Evolutionary conservation across 192 early-diverging fungal genomes (phyloP).

Genomic region (Phycomyces nitens): DNA sequence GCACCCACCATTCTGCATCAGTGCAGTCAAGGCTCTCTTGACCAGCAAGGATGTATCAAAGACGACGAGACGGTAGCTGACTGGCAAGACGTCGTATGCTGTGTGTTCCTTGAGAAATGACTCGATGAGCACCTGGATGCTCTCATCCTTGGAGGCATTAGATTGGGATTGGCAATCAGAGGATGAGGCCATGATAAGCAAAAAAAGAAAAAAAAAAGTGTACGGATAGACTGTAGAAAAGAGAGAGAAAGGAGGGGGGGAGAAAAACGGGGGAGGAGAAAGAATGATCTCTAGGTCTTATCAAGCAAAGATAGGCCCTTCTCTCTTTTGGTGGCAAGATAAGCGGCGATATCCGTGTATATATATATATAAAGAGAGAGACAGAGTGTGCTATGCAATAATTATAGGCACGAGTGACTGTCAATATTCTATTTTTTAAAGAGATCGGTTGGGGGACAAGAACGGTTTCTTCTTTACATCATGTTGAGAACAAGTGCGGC

Average conservation of each 20-base stretch:
- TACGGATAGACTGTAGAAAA: constrained; percentile 1
- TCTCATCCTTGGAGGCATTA: neutral
- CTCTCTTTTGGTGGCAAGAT: constrained; percentile 5
- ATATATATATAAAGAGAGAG: too few species aligned
- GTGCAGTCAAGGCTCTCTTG: constrained; percentile 83
- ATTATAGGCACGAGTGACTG: too few species aligned
- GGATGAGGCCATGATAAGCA: neutral
- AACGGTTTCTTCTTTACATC: too few species aligned
- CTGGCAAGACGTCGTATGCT: constrained; percentile 87
- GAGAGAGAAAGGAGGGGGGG: neutral
- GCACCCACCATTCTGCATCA: constrained; percentile 83
- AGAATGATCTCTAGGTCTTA: neutral
- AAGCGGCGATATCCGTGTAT: neutral
- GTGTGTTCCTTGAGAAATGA: constrained; percentile 74
- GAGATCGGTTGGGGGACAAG: too few species aligned
- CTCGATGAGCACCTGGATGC: constrained; percentile 20
- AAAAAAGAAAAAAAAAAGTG: neutral
- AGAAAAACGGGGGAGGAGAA: neutral
- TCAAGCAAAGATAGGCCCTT: neutral
- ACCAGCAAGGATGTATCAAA: constrained; percentile 86
- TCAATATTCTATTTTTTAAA: too few species aligned
- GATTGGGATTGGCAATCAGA: too few species aligned
- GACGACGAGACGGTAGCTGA: constrained; percentile 84
- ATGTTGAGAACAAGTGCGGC: constrained; percentile 17
- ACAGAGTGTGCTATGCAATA: too few species aligned